Percentiles rank a stretch among this genome's conserved stretches.
Evolutionary conservation across 805 yeast species (phyloP).

Genomic region (Yarrowia sp.): DNA sequence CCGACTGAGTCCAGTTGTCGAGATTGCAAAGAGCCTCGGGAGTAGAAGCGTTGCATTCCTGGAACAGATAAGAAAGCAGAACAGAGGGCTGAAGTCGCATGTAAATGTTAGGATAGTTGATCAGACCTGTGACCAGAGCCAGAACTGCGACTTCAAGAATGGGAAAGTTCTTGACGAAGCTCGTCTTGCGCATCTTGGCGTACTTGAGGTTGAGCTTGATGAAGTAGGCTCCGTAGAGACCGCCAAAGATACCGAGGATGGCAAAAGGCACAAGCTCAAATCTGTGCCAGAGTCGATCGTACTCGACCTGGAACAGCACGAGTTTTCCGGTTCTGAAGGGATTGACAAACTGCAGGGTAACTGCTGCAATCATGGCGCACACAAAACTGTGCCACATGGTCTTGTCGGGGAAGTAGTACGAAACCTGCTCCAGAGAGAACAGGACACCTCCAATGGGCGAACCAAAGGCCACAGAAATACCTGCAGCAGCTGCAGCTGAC

Average conservation of each 20-base stretch:
- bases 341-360: slow-evolving; percentile 52
- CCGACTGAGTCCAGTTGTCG: slow-evolving; percentile 30
- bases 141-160: slow-evolving; percentile 50
- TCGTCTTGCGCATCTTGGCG: slow-evolving; percentile 37
- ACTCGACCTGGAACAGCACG: slow-evolving; percentile 63
- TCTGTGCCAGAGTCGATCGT: slow-evolving; percentile 68
- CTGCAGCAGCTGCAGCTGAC: slow-evolving; percentile 77
- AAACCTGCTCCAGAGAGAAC: slow-evolving; percentile 68
- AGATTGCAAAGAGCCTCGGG: slow-evolving; percentile 36
- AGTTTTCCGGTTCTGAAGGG: slow-evolving; percentile 53
- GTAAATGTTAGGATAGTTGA: slow-evolving; percentile 56
- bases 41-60: slow-evolving; percentile 54
- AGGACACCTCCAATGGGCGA: slow-evolving; percentile 88
- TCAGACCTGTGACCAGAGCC: slow-evolving; percentile 51
- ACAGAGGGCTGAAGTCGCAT: slow-evolving; percentile 56
- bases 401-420: slow-evolving; percentile 59
- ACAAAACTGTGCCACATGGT: slow-evolving; percentile 84
- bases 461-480: slow-evolving; percentile 79
- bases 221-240: slow-evolving; percentile 58
- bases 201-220: slow-evolving; percentile 49
- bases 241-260: slow-evolving; percentile 69
- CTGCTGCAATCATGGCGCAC: slow-evolving; percentile 70
- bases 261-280: slow-evolving; percentile 71
- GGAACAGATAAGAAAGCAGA: slow-evolving; percentile 58
- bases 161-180: slow-evolving; percentile 32